Evolutionary conservation across 1,284 basidiomycete species (phyloP).

Genomic region (Cryptococcus hybrid): DNA sequence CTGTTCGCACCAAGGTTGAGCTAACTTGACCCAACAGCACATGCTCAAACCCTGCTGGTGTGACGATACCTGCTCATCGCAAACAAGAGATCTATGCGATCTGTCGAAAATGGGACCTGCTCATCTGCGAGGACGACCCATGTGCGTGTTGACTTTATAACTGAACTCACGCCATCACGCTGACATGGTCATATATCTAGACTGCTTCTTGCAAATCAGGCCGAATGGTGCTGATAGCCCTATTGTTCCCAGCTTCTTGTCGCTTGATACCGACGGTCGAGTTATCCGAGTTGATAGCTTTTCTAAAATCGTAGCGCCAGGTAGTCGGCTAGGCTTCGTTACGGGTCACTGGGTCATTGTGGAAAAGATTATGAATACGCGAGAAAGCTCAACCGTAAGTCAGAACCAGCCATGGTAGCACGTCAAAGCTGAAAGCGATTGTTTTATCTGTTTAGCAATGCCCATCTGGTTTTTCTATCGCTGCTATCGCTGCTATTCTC

Average conservation of each 20-base stretch:
- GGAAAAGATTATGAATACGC: conserved; percentile 31
- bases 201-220: conserved; percentile 35
- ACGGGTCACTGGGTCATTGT: conserved; percentile 51
- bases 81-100: conserved; percentile 73
- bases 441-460: conserved; percentile 18
- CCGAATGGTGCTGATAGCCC: conserved; percentile 48
- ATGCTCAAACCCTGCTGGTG: conserved; percentile 66
- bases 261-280: conserved; percentile 70
- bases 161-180: not conserved
- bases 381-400: conserved; percentile 35
- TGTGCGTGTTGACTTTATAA: conserved; percentile 37
- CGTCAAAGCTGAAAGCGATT: not conserved
- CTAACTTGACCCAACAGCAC: conserved; percentile 56
- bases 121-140: conserved; percentile 74
- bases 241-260: conserved; percentile 26
- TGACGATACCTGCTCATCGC: conserved; percentile 61
- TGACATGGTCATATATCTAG: conserved; percentile 36
- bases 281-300: conserved; percentile 76
- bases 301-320: conserved; percentile 77
- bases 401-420: not conserved
- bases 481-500: conserved; percentile 34
- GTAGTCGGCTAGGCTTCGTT: conserved; percentile 70
- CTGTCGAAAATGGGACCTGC: conserved; percentile 67
- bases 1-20: not conserved
- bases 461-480: conserved; percentile 40